Evolutionary conservation across 805 yeast species (phyloP).

Genomic region (Torulaspora delbrueckii): DNA sequence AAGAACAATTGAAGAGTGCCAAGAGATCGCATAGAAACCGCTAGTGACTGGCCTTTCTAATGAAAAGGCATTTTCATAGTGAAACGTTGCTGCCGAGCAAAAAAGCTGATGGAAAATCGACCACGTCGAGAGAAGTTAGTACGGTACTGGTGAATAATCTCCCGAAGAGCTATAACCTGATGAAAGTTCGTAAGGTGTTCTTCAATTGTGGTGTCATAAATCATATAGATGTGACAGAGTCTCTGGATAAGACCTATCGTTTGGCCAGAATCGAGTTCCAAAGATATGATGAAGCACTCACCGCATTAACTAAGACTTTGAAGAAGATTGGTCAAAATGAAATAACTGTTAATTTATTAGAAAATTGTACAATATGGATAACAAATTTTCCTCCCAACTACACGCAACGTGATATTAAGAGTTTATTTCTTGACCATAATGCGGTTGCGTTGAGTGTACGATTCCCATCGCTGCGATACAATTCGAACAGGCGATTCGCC

Average conservation of each 20-base stretch:
- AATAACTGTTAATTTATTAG: conserved; percentile 43
- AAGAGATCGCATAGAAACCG: not conserved
- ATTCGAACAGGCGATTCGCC: conserved; percentile 62
- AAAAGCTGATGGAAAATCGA: conserved; percentile 6
- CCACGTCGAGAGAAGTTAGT: conserved; percentile 46
- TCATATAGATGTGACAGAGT: conserved; percentile 32
- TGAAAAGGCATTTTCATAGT: conserved; percentile 11
- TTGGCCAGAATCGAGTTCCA: conserved; percentile 59
- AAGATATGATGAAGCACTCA: conserved; percentile 42
- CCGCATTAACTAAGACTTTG: conserved; percentile 57
- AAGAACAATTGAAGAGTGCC: not conserved
- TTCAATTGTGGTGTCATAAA: conserved; percentile 55
- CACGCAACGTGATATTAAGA: conserved; percentile 38
- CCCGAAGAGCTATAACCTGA: conserved; percentile 39
- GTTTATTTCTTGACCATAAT: conserved; percentile 41
- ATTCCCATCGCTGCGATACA: conserved; percentile 56
- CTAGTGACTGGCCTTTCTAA: not conserved
- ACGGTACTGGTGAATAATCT: conserved; percentile 52
- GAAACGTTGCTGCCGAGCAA: conserved; percentile 7
- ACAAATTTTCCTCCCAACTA: conserved; percentile 65
- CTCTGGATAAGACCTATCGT: conserved; percentile 17
- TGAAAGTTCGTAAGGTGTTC: conserved; percentile 43
- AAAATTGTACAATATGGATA: conserved; percentile 58
- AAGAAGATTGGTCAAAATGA: conserved; percentile 43
- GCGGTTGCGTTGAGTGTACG: conserved; percentile 45